phyloP scores from a whole-genome alignment of 129 eudicot species.

The Oenanthe sinensis region DNA sequence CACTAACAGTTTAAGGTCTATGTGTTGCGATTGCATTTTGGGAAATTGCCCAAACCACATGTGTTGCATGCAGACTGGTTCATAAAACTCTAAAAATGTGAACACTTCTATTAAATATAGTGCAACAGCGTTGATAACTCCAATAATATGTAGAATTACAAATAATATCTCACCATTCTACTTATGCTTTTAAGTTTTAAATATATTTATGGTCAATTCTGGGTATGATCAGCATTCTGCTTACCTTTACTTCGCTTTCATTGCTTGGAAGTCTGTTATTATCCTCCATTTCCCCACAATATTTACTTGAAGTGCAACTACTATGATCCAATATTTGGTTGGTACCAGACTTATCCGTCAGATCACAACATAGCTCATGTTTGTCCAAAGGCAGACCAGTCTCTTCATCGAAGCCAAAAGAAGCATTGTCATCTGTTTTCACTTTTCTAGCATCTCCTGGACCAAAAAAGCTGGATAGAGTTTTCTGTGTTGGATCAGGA shows the following conservation, averaged over 20 bases:
- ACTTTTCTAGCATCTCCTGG: slow-evolving; percentile 29
- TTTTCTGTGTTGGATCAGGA: slow-evolving; percentile 68
- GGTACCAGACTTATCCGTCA: slow-evolving; percentile 15
- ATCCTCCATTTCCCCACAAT: slow-evolving; percentile 20
- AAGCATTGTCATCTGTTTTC: slow-evolving; percentile 16
- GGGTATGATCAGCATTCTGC: not conserved
- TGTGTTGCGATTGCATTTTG: not conserved
- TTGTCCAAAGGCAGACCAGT: slow-evolving; percentile 14
- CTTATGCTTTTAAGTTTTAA: not conserved
- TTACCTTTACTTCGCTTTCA: slow-evolving; percentile 29
- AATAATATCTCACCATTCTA: not conserved
- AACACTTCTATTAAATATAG: not conserved
- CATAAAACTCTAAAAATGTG: not conserved
- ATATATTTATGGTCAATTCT: not conserved
- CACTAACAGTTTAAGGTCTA: not conserved
- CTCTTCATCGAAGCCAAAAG: slow-evolving; percentile 15
- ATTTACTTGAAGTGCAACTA: slow-evolving; percentile 13
- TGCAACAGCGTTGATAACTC: not conserved
- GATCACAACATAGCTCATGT: slow-evolving; percentile 20
- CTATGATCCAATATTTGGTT: slow-evolving; percentile 29
- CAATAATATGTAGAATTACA: not conserved
- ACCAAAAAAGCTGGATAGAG: slow-evolving; percentile 52
- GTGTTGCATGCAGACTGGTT: not conserved
- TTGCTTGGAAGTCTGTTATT: slow-evolving; percentile 16
- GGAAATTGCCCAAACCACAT: not conserved